Base-by-base conservation (phyloP, 148 eudicot genomes). In the Rhododendron ferrugineum region DNA sequence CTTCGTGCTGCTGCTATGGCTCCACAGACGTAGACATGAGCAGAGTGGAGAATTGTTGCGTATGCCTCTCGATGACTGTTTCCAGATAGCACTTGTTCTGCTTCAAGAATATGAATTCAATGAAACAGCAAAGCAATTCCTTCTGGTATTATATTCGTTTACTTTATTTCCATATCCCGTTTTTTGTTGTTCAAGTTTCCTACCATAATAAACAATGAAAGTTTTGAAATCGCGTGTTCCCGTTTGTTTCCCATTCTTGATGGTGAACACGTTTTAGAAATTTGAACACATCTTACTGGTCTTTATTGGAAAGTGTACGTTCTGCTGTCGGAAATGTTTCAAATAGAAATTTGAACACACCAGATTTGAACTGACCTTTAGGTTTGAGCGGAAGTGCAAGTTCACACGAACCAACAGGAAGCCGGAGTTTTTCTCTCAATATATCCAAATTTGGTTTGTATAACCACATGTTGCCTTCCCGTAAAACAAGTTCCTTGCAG, bases 401-500 rank as follows among this genome's bases (percentile, higher is more conserved):
- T 81, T 95, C 93, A 87, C 98, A 95, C 6, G 98, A 95, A 6
- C 98, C 98, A n/a, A 93, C 92, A 40, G 98, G 97, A n/a, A 95
- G 94, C 88, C 85, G 90, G 52, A 95, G 86, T 82, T 94, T 95
- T 34, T 90, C 88, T 75, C 94, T 84, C 68, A 95, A 84, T 8
- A 74, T 86, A 87, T 86, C 79, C 90, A 92, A 82, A 82, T 91
- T 87, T 0, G 97, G 98, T 84, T 87, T 90, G 85, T 94, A 95
- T 40, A 95, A 82, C 98, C 98, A 95, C 4, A 81, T 88, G 56
- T 84, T 64, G 16, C 98, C 98, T 85, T 89, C 85, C 32, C 89
- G 92, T 22, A 82, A 86, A 22, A 94, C 92, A 14, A 95, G 89
- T 78, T 95, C 97, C 88, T 91, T 95, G 89, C 97, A 92, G 37